Evolutionary conservation across 768 basidiomycete species (phyloP), one percentile per base, ranked within the genome.

Genomic region (Kwoniella europaea): DNA sequence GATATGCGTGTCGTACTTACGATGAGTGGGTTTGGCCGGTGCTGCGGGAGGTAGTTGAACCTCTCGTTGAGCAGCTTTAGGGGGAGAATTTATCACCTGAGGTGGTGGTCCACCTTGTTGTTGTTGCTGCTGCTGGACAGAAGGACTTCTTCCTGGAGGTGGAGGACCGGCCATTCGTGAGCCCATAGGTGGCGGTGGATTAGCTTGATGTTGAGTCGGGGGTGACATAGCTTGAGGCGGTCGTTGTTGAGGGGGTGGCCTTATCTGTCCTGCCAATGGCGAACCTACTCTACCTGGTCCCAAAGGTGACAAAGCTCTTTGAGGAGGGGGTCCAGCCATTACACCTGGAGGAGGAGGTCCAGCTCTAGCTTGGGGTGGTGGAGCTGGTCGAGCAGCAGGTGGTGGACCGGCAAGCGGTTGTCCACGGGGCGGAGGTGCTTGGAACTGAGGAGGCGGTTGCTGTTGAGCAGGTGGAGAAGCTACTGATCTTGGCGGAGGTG

Each of bases 21-120:
- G 90, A 82, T 90, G 89, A 80, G 88, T 88, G 18, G 88, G 86
- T 50, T 79, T 79, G 1, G 74, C 65, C 12, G 78, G 72, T 41
- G 81, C 73, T 12, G 80, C 69, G 5, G 74, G 84, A 42, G 87
- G 85, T 9, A 86, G 85, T 22, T 84, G 80, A 10, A 83, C 83
- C 52, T 61, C 22, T 12, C 77, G 80, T 42, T 78, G 79, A 29
- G 78, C 71, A 22, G 83, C 80, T 44, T 79, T 78, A 29, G 79
- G 72, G 16, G 83, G 81, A 22, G 81, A 68, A n/a, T 59, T 56
- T 15, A 57, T 44, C 54, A 35, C 46, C 20, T 68, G 67, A n/a
- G 58, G 44, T 10, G 73, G 27, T 41, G 73, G 75, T 3, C 73
- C 4, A 71, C 29, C 29, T 22, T 46, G 69, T 72, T 46, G 61